Base-by-base conservation (phyloP, 2,329 filamentous ascomycete genomes). In the Daldinia sp. region DNA sequence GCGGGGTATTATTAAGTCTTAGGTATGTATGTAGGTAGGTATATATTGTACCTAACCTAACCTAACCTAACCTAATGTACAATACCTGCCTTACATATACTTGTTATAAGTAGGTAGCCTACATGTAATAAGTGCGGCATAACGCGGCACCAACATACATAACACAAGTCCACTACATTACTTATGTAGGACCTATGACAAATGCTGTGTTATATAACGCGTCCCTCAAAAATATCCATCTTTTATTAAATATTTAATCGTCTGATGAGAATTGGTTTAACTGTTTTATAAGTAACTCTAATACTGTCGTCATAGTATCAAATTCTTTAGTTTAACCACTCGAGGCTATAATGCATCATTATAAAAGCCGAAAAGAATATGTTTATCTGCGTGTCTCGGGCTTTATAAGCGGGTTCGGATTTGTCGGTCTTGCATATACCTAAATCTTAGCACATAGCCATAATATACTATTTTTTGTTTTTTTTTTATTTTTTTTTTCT, bases 381-480 rank as follows among this genome's bases (percentile, higher is more conserved):
- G 39, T 41, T 28, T 55, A 15, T 20, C 37, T 61, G 65, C 65
- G 65, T 61, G 68, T 70, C 62, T 68, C 62, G 68, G 68, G 20
- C 20, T 33, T 60, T 56, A 44, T 28, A 41, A 46, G 20, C 26
- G 61, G 61, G 35, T 23, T 53, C 23, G 12, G 41, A 48, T 44
- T 65, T 54, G 46, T 59, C 28, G 56, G 44, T 26, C 44, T 57
- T 51, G 46, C 35, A 12, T 26, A 54, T 23, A 53, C 56, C 56
- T 39, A 23, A 33, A 51, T 33, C 35, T 56, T 37, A 67, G 55
- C 50, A 48, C 55, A 67, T 67, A 60, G 63, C 63, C 15, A 50
- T 10, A 18, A 15, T 20, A 53, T 13, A 42, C 18, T 28, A 30
- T 4, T 30, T 30, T 7, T 33, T 33, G 6, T 35, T 35, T 35